These are phyloP conservation scores for Lachancea quebecensis DNA, from an alignment of 805 yeast species.

Conservation along the genomic window DNA sequence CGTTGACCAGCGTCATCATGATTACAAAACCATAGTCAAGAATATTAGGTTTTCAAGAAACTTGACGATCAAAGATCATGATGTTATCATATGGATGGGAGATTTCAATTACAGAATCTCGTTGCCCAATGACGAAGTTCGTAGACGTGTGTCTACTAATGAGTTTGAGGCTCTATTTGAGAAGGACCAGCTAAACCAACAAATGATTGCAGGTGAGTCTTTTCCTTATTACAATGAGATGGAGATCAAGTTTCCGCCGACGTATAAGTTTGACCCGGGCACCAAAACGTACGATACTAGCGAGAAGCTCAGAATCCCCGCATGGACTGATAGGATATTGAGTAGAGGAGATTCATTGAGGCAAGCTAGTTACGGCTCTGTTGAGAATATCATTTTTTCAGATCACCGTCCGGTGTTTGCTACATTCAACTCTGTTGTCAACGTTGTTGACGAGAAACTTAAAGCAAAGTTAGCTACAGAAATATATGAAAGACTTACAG, in stretches of 20 bases:
- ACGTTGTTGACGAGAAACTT: conserved; percentile 53
- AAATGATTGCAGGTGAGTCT: conserved; percentile 68
- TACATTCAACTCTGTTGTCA: conserved; percentile 53
- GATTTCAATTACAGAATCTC: conserved; percentile 83
- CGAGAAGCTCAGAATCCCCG: conserved; percentile 88
- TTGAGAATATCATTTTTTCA: conserved; percentile 54
- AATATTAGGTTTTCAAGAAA: conserved; percentile 59
- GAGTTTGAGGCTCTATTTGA: conserved; percentile 51
- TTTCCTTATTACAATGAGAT: conserved; percentile 79
- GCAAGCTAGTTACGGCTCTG: conserved; percentile 56
- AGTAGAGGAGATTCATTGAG: conserved; percentile 53
- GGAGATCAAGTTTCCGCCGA: conserved; percentile 77
- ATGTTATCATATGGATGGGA: conserved; percentile 86
- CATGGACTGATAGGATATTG: conserved; percentile 93
- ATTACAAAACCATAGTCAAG: conserved; percentile 70
- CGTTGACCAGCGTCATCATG: conserved; percentile 76
- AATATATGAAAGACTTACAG: conserved; percentile 47
- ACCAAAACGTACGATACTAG: conserved; percentile 77
- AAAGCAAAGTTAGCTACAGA: conserved; percentile 46
- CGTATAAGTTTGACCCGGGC: conserved; percentile 90
- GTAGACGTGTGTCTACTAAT: conserved; percentile 42
- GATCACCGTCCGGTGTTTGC: conserved; percentile 92
- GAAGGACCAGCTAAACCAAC: conserved; percentile 71
- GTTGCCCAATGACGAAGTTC: conserved; percentile 62
- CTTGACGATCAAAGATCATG: conserved; percentile 63